Conservation (phyloP, 306 rosid genomes). For the Quercus aquifolioides region DNA sequence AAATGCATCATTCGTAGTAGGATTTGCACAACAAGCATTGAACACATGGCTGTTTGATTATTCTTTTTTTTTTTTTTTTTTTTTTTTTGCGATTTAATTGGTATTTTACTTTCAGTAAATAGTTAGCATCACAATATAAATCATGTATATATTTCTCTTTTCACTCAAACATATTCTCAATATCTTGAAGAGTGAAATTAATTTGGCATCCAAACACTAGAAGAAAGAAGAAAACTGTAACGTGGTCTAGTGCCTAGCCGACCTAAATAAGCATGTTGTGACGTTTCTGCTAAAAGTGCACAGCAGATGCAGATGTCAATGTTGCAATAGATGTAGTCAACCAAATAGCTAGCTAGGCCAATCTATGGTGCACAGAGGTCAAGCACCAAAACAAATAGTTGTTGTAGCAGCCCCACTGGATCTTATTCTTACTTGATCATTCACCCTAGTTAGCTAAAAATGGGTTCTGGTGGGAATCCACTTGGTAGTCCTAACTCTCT, state of each 20-base stretch:
- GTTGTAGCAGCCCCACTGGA: slow-evolving; percentile 22
- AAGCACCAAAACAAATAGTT: slow-evolving; percentile 34
- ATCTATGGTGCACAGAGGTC: slow-evolving; percentile 36
- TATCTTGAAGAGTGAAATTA: background rate
- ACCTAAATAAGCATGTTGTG: slow-evolving; percentile 22
- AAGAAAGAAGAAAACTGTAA: background rate
- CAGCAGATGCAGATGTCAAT: slow-evolving; percentile 20
- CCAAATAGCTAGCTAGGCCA: background rate
- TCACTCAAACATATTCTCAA: background rate
- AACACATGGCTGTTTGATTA: background rate
- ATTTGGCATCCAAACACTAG: background rate
- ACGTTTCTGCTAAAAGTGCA: slow-evolving; percentile 22
- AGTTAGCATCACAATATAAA: background rate
- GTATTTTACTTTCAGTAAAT: background rate
- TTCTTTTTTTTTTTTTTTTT: background rate
- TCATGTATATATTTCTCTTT: too few relatives aligned
- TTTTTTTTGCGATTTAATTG: background rate
- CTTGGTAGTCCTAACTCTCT: slow-evolving; percentile 13
- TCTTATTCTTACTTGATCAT: background rate
- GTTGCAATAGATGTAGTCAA: slow-evolving; percentile 30
- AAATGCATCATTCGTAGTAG: too few relatives aligned
- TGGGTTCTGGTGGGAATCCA: slow-evolving; percentile 37
- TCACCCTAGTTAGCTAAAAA: background rate
- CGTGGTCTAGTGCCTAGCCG: slow-evolving; percentile 20
- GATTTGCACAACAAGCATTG: too few relatives aligned